Evolutionary conservation across 2,329 filamentous ascomycete genomes (phyloP).

Genomic region (Verticillium longisporum): DNA sequence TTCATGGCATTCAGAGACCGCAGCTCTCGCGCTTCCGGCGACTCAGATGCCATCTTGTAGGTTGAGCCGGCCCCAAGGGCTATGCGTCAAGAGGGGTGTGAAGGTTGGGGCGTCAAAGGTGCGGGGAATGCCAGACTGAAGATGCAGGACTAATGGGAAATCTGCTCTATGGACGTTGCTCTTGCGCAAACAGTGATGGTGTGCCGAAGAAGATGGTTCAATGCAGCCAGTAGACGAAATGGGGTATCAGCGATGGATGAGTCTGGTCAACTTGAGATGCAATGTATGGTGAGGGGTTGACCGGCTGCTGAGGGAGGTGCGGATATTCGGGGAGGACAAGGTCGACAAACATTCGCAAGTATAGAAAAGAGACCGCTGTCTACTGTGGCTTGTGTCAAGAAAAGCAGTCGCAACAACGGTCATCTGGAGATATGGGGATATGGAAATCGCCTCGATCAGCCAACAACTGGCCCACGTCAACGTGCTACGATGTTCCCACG

Average conservation of each 20-base stretch:
- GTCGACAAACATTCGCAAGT: neutral
- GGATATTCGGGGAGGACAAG: neutral
- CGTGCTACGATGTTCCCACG: neutral
- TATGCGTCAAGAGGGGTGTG: neutral
- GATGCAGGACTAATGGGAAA: too few relatives aligned
- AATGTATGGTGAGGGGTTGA: neutral
- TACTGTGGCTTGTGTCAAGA: too few relatives aligned
- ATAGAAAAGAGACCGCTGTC: too few relatives aligned
- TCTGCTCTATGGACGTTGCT: neutral
- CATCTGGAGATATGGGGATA: neutral
- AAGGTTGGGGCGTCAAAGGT: neutral
- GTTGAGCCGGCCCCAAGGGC: neutral
- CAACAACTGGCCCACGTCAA: neutral
- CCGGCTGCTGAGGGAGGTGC: neutral
- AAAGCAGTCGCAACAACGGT: neutral
- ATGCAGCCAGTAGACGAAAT: neutral
- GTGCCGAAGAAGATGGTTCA: neutral
- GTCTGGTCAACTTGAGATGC: neutral
- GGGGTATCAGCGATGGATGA: neutral
- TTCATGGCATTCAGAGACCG: neutral
- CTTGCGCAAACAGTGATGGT: neutral
- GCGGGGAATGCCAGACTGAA: too few relatives aligned
- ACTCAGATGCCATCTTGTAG: constrained; percentile 10
- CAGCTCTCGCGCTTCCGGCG: constrained; percentile 9
- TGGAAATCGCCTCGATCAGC: neutral